Base-by-base conservation (phyloP, 1,284 basidiomycete genomes). In the Peniophora sp. region DNA sequence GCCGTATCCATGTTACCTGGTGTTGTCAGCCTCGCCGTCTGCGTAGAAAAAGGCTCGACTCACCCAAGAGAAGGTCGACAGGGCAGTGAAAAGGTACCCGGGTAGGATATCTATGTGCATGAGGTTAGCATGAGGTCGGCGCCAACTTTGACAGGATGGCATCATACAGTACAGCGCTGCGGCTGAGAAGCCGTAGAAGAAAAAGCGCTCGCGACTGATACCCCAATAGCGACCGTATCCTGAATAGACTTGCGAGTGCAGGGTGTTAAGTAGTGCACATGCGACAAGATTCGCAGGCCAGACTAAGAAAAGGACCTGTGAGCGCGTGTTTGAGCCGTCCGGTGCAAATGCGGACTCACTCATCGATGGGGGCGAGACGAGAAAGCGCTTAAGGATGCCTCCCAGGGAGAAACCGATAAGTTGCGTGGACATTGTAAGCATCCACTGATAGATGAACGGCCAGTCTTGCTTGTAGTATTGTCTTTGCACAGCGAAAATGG, bases 361-460 rank as follows among this genome's bases (percentile, higher is more conserved):
- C 89, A 97, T 92, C 0, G 88, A 87, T 0, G 93, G 90, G 0
- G 94, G 95, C 57, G 85, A 81, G 8, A 94, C 89, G 35, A 94
- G 73, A 71, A 89, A 87, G 9, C 82, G 75, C 19, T 50, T 52
- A 11, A 51, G 27, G 41, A 90, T 67, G n/a, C 94, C 94, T 9
- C 92, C 90, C 17, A 95, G 77, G 2, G 87, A 85, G 60, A 95
- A 91, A 1, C 94, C 94, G 44, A 93, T 85, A 48, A 95, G 72
- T 63, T 95, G 89, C 0, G 89, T 89, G 8, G 89, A 85, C 71
- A 97, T 81, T 23, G 92, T 78, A 39, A 95, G 66, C 64, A 95
- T 75, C 74, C 85, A 83, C 73, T 87, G 81, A 76, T 83, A 88
- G 46, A 68, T 61, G 62, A 87, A 88, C 60, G 77, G 81, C 63